These are phyloP conservation scores for Sequoiadendron giganteum DNA, from an alignment of 75 land plant genomes.

Conservation along the genomic window DNA sequence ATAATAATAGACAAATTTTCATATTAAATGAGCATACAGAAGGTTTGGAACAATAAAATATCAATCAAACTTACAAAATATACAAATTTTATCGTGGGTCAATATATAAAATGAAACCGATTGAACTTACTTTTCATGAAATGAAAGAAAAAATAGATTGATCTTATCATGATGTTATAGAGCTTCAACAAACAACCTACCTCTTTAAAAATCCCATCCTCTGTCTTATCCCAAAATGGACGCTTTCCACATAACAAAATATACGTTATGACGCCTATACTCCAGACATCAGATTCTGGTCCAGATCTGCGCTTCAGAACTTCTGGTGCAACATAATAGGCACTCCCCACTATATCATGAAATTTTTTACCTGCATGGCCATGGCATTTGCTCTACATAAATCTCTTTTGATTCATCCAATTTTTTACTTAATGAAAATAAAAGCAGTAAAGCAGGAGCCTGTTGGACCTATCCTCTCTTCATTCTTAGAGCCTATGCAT, in stretches of 20 bases:
- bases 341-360: conserved; percentile 33
- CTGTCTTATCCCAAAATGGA: conserved; percentile 38
- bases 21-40: background rate
- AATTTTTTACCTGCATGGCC: conserved; percentile 24
- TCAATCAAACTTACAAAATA: background rate
- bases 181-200: conserved; percentile 6
- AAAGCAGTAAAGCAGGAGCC: background rate
- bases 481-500: background rate
- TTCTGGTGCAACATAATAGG: conserved; percentile 39
- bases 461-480: background rate
- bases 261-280: conserved; percentile 38
- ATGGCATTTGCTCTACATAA: background rate
- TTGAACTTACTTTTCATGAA: background rate
- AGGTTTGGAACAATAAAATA: background rate
- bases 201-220: conserved; percentile 39
- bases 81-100: background rate
- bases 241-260: conserved; percentile 38
- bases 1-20: background rate
- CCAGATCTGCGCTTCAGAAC: conserved; percentile 30
- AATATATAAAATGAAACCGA: background rate
- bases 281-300: conserved; percentile 43
- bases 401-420: background rate
- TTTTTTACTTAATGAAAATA: background rate
- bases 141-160: background rate
- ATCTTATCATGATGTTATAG: background rate